Evolutionary conservation across 345 rosid genomes (phyloP).

Genomic region (Ceriops zippeliana): DNA sequence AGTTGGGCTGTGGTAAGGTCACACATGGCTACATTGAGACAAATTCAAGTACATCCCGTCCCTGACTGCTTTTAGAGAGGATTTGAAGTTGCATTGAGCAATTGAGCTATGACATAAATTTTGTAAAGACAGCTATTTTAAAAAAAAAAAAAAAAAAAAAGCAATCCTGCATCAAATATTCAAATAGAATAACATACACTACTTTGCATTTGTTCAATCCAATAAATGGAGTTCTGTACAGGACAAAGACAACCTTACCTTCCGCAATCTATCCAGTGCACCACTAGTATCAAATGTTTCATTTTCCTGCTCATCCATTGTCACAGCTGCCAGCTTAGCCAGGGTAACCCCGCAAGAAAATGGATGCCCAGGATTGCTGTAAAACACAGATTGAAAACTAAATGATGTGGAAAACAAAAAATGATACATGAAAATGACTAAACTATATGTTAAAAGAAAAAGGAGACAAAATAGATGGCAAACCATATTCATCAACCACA

Average conservation of each 20-base stretch:
- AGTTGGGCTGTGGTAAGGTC: not conserved
- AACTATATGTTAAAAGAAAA: slow-evolving; percentile 1
- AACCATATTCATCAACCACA: slow-evolving; percentile 2
- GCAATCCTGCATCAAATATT: not conserved
- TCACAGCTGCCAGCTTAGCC: slow-evolving; percentile 98
- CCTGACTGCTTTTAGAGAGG: not conserved
- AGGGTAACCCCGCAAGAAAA: slow-evolving; percentile 88
- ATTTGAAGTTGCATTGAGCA: not conserved
- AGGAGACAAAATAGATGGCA: not conserved
- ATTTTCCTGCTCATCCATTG: slow-evolving; percentile 92
- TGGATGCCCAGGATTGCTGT: slow-evolving; percentile 82
- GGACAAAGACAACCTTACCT: slow-evolving; percentile 52
- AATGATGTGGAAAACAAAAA: slow-evolving; percentile 1
- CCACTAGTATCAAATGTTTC: slow-evolving; percentile 99
- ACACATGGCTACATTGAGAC: not conserved
- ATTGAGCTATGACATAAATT: not conserved
- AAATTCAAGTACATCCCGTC: not conserved
- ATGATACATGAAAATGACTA: not conserved
- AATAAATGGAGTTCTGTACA: slow-evolving; percentile 14
- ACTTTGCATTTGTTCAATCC: slow-evolving; percentile 14
- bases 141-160: not conserved
- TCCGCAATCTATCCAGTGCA: slow-evolving; percentile 86
- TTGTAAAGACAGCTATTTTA: not conserved
- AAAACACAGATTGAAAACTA: slow-evolving; percentile 13
- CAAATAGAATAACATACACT: not conserved